Base-by-base conservation (phyloP, 1,284 basidiomycete species). In the Erythrobasidium hasegawianum region DNA sequence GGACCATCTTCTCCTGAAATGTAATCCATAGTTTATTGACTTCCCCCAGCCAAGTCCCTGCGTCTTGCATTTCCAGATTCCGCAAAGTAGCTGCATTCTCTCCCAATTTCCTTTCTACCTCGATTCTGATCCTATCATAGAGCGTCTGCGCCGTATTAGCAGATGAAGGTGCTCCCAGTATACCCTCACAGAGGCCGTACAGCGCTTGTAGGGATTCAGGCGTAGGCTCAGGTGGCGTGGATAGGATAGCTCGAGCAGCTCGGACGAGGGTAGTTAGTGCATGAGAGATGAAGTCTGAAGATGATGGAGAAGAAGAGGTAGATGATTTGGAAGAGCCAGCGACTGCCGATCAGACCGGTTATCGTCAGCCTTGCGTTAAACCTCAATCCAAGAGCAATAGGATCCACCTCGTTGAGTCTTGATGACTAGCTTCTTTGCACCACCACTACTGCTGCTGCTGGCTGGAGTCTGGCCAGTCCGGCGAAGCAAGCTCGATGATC, bases 91-190 rank as follows among this genome's bases (percentile, higher is more conserved):
- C 53, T 7, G 43, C 40, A 18, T 54, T 64, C 40, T 69, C 55
- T 38, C 69, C 69, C 22, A 69, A 56, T 29, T 68, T 56, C 2
- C 72, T 59, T 50, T 75, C 74, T 22, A 74, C 45, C 56, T 75
- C 74, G 39, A 74, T 67, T 47, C 66, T 61, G 40, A 75, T 59
- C 5, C 71, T 55, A 57, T 74, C 74, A 58, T 75, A 75, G 10
- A 75, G 56, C 2, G 50, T 55, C 57, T 72, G 70, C 1, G 56
- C 57, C 2, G 56, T 45, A 1, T 67, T 18, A 2, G 70, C 71
- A 11, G 41, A 16, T 0, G 49, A 52, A 47, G 68, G 61, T 43
- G 59, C 66, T 14, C 65, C 50, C 14, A 70, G 57, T n/a, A 64
- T 47, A 1, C 60, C 60, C 61, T 74, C 71, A 54, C 73, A 74